A percentile compares a stretch with the other conserved stretches of the same genome.
Evolutionary conservation across 371 early-diverging fungal genomes (phyloP).

Genomic region (Mortierella sp.): DNA sequence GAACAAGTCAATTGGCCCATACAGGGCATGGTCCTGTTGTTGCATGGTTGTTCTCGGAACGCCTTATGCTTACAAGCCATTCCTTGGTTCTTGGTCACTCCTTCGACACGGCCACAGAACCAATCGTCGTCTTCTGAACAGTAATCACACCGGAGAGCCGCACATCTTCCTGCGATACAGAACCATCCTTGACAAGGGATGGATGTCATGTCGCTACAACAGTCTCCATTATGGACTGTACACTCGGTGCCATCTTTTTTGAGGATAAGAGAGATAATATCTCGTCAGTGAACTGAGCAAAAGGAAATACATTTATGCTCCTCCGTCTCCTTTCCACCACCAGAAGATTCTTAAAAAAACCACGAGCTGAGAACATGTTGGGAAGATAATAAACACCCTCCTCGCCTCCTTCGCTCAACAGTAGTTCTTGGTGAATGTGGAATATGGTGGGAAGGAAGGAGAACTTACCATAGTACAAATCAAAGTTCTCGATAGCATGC

Average conservation of each 20-base stretch:
- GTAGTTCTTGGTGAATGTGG: no score
- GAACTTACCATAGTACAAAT: slow-evolving; percentile 35
- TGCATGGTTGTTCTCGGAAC: slow-evolving; percentile 20
- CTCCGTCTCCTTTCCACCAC: no score
- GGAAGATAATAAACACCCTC: no score
- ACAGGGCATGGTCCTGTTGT: slow-evolving; percentile 47
- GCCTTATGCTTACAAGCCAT: slow-evolving; percentile 43
- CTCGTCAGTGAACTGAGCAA: not conserved
- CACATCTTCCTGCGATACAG: slow-evolving; percentile 27
- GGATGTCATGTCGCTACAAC: slow-evolving; percentile 32
- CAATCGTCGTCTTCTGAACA: slow-evolving; percentile 37
- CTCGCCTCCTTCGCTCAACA: no score
- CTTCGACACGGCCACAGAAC: slow-evolving; percentile 51
- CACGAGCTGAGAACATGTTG: no score
- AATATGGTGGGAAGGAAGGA: not conserved
- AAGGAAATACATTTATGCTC: no score
- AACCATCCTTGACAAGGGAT: slow-evolving; percentile 54
- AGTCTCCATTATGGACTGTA: slow-evolving; percentile 35
- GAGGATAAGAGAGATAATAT: not conserved
- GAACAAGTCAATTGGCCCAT: slow-evolving; percentile 20
- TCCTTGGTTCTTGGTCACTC: slow-evolving; percentile 29
- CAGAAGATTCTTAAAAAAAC: no score
- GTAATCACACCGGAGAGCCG: slow-evolving; percentile 29
- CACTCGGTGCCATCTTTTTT: slow-evolving; percentile 16
- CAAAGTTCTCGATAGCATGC: slow-evolving; percentile 15